Evolutionary conservation across 1,284 basidiomycete genomes (phyloP), one percentile per base, ranked within the genome.

Genomic region (Ustilago sp.): DNA sequence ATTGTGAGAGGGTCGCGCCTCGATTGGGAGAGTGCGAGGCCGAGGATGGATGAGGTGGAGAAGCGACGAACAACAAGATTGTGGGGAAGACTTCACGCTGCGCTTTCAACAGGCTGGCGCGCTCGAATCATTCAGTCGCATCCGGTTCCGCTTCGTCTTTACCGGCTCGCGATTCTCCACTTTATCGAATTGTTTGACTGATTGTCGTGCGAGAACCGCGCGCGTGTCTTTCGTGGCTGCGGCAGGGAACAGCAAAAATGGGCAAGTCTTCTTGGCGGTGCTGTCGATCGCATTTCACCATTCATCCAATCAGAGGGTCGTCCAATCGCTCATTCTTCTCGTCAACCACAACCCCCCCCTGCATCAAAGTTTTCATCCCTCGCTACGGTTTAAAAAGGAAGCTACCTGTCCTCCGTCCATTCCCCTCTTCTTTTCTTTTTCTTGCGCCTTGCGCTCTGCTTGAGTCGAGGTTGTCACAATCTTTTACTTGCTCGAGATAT

Each of bases 271-370:
- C 11, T 60, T 57, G 35, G 32, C 43, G 23, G 32, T 39, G 41
- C n/a, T 38, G 55, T 61, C 59, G 64, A 72, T 72, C 69, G 60
- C 69, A 38, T 57, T 63, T 59, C 43, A 56, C 68, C 34, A 28
- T 32, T 56, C 64, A 67, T 64, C 70, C 64, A 73, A 73, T 73
- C 70, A 73, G 60, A 59, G 31, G n/a, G 39, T n/a, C 38, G 8
- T 9, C 12, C 17, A 19, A 9, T 53, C 54, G 45, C 28, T n/a
- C 45, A 39, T 41, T 41, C 58, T 45, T 32, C 50, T 45, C 11
- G 23, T 48, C 51, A 38, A 50, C 47, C 54, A 13, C 38, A 36
- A 28, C 23, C 19, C 35, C 23, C 23, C 23, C 9, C 60, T 38
- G 36, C 48, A 35, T 35, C 68, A 59, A 60, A 62, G 31, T 60